Percentiles rank a stretch among this genome's conserved stretches.
Evolutionary conservation across 2,329 filamentous ascomycete species (phyloP).

Genomic region (Emmonsiellopsis sp.): DNA sequence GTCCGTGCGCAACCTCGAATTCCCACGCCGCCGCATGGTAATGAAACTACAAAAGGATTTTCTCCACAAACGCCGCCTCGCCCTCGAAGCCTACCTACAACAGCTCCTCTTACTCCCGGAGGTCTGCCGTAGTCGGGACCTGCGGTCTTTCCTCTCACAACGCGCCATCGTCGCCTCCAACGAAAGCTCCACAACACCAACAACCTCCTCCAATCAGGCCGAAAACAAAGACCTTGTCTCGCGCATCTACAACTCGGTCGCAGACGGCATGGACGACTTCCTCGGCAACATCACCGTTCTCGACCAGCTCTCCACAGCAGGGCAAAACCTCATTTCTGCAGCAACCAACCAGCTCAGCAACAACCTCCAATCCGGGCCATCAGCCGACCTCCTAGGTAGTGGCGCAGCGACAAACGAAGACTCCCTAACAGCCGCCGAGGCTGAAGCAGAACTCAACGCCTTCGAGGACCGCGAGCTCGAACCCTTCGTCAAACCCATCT

Average conservation of each 20-base stretch:
- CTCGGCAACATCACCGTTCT: slow-evolving; percentile 91
- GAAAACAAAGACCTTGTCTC: slow-evolving; percentile 77
- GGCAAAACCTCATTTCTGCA: slow-evolving; percentile 63
- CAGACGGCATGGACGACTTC: slow-evolving; percentile 97
- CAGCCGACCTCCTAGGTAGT: slow-evolving; percentile 33
- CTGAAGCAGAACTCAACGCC: slow-evolving; percentile 85
- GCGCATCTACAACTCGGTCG: slow-evolving; percentile 89
- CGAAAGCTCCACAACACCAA: slow-evolving; percentile 29
- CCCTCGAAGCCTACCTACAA: slow-evolving; percentile 75
- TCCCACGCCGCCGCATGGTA: slow-evolving; percentile 81
- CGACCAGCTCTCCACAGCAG: slow-evolving; percentile 85
- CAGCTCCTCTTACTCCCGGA: slow-evolving; percentile 79
- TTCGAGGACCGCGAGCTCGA: slow-evolving; percentile 85
- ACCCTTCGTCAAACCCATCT: slow-evolving; percentile 96
- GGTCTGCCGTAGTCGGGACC: slow-evolving; percentile 84
- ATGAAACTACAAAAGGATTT: slow-evolving; percentile 97
- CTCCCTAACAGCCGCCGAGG: slow-evolving; percentile 55
- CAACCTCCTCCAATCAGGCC: slow-evolving; percentile 46
- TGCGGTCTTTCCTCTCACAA: slow-evolving; percentile 84
- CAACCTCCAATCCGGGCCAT: slow-evolving; percentile 13
- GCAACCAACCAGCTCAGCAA: slow-evolving; percentile 43
- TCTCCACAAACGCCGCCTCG: slow-evolving; percentile 73
- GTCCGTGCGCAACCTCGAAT: slow-evolving; percentile 80
- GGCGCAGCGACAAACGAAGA: slow-evolving; percentile 37
- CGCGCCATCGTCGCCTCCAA: slow-evolving; percentile 61